These are phyloP conservation scores for Kwoniella sp. DNA, from an alignment of 768 basidiomycete species.

Conservation along the genomic window DNA sequence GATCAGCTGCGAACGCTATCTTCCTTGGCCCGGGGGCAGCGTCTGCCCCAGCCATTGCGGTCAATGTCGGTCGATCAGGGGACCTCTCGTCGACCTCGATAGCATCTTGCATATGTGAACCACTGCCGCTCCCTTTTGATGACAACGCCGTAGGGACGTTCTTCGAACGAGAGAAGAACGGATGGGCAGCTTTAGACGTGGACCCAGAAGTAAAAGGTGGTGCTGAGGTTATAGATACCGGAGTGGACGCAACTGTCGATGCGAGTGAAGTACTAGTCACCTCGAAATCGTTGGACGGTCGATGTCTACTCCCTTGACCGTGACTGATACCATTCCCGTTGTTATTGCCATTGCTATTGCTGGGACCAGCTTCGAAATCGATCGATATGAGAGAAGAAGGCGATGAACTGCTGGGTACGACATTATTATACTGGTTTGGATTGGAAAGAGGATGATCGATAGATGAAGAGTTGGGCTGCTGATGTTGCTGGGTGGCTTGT, in stretches of 20 bases:
- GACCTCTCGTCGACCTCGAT: slow-evolving; percentile 22
- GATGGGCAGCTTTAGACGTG: background rate
- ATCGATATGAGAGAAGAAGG: background rate
- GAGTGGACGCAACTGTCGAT: background rate
- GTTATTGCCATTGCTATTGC: background rate
- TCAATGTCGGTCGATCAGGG: slow-evolving; percentile 1
- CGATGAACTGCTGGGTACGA: slow-evolving; percentile 3
- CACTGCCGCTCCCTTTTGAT: background rate
- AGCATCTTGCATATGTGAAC: slow-evolving; percentile 8
- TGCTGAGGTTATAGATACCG: background rate
- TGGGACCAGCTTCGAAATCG: background rate
- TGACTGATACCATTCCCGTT: background rate
- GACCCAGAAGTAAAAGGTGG: background rate
- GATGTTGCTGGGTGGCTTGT: background rate
- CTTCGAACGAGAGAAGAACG: slow-evolving; percentile 1
- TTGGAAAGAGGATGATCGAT: background rate
- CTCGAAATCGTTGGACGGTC: slow-evolving; percentile 13
- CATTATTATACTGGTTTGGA: background rate
- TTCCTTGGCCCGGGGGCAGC: slow-evolving; percentile 25
- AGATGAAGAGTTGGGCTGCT: background rate
- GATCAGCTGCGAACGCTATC: slow-evolving; percentile 38
- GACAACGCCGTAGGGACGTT: background rate
- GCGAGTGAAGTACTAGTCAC: slow-evolving; percentile 3
- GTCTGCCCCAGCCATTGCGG: no score
- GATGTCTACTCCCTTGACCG: background rate